Base-by-base conservation (phyloP, 495 filamentous ascomycete genomes). In the Xylaria castorea region DNA sequence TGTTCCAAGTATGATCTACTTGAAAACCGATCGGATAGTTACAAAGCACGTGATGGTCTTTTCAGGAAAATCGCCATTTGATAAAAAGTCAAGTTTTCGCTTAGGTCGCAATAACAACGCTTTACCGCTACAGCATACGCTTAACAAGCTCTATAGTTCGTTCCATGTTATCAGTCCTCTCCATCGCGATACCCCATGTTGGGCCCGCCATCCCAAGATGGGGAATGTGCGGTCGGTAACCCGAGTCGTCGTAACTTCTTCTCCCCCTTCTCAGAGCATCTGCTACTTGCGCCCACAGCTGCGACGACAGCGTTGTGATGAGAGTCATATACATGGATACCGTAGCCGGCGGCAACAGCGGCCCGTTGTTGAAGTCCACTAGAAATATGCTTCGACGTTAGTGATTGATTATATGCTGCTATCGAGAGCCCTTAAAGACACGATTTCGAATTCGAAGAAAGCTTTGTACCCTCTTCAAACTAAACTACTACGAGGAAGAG, bases 311-410 rank as follows among this genome's bases (percentile, higher is more conserved):
- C n/a, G 51, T 74, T 14, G 42, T 58, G 30, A 63, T 48, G 32
- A 72, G 72, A 3, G 27, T 40, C 36, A 74, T 67, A n/a, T 74
- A 74, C 72, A 74, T 72, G 30, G 58, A 66, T 20, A 53, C 20
- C 44, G 30, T 62, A 22, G 72, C 50, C 25, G 9, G 50, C 57
- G 72, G 50, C n/a, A 61, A 20, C 2, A 42, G 22, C 12, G 72
- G 68, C 4, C 36, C 70, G 27, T 46, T 30, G 27, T 46, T 30
- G 32, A 51, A 50, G 6, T 72, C 72, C 30, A 74, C 72, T 57
- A 57, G 27, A 32, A 25, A n/a, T n/a, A n/a, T 11, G 51, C 25
- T 16, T n/a, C 22, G 11, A 20, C 11, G 22, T 55, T 1, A 55
- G 53, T 30, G 0, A 57, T 25, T 11, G 32, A n/a, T n/a, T n/a